Evolutionary conservation across 768 basidiomycete species (phyloP).

Genomic region (Pleurotus ostreatus): DNA sequence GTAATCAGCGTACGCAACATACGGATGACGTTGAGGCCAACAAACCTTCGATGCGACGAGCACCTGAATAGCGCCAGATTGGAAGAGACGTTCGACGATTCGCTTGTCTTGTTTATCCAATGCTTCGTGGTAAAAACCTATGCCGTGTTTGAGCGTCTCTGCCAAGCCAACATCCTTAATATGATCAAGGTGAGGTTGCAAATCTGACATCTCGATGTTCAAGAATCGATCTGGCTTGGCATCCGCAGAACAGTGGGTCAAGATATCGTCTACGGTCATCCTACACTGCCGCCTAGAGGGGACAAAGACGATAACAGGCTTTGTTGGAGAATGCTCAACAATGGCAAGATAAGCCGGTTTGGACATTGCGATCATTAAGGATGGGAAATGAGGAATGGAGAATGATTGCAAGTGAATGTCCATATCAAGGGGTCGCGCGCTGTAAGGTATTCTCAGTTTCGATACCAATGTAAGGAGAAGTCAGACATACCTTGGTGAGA

Average conservation of each 20-base stretch:
- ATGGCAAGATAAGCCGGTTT: constrained; percentile 96
- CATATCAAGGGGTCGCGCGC: constrained; percentile 95
- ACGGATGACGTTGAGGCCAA: constrained; percentile 1
- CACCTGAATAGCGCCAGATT: constrained; percentile 92
- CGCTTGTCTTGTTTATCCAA: constrained; percentile 88
- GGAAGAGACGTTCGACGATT: constrained; percentile 89
- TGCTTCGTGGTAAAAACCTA: constrained; percentile 96
- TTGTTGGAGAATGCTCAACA: constrained; percentile 77
- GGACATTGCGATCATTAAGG: constrained; percentile 98
- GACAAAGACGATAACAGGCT: constrained; percentile 91
- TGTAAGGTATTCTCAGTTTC: constrained; percentile 23
- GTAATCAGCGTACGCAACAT: background rate
- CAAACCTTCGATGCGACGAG: constrained; percentile 88
- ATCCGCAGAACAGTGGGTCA: constrained; percentile 86
- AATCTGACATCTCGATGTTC: constrained; percentile 77
- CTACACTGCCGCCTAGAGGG: constrained; percentile 91
- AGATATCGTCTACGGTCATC: constrained; percentile 88
- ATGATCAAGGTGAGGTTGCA: constrained; percentile 87
- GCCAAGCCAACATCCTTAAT: constrained; percentile 69
- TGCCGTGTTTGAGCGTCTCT: constrained; percentile 83
- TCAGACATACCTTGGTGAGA: constrained; percentile 72
- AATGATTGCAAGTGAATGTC: constrained; percentile 97
- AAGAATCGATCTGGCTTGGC: constrained; percentile 83
- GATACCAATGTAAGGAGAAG: background rate
- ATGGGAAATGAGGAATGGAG: constrained; percentile 95